These are phyloP conservation scores for Hanseniaspora thailandica DNA, from an alignment of 805 yeast genomes.

Conservation along the genomic window DNA sequence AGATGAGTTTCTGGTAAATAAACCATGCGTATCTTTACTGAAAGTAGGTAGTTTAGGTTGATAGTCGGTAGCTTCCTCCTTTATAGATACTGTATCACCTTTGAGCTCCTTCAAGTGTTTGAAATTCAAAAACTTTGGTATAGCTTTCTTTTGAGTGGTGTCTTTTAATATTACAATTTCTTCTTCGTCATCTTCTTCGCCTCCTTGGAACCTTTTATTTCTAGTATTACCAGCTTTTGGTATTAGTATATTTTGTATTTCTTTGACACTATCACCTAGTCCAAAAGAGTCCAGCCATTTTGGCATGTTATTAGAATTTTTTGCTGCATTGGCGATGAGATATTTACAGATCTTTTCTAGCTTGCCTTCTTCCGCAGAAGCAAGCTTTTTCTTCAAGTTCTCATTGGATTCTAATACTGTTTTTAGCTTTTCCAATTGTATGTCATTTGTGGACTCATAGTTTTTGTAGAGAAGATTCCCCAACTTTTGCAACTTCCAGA, in stretches of 20 bases:
- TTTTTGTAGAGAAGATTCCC: background rate
- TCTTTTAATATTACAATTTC: slow-evolving; percentile 5
- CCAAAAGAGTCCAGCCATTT: slow-evolving; percentile 9
- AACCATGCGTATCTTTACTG: slow-evolving; percentile 6
- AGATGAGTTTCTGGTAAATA: slow-evolving; percentile 6
- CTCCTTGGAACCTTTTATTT: background rate
- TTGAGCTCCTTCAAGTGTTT: background rate
- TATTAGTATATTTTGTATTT: background rate
- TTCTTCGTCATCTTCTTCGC: slow-evolving; percentile 1
- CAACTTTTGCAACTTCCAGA: slow-evolving; percentile 11
- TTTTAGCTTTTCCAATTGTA: slow-evolving; percentile 1
- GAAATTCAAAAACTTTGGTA: slow-evolving; percentile 6
- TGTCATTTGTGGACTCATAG: slow-evolving; percentile 7
- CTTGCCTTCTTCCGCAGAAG: background rate
- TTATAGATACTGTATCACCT: background rate
- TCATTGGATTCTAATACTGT: background rate
- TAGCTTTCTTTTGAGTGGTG: background rate
- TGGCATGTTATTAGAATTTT: background rate
- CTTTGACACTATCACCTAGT: background rate
- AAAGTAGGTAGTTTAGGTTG: slow-evolving; percentile 8
- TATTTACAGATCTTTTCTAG: slow-evolving; percentile 3
- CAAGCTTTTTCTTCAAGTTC: background rate
- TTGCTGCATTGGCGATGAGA: background rate
- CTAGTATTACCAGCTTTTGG: background rate
- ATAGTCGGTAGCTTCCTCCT: background rate